Conservation (phyloP, 164 flowering plant genomes). For the Nymphaea colorata region DNA sequence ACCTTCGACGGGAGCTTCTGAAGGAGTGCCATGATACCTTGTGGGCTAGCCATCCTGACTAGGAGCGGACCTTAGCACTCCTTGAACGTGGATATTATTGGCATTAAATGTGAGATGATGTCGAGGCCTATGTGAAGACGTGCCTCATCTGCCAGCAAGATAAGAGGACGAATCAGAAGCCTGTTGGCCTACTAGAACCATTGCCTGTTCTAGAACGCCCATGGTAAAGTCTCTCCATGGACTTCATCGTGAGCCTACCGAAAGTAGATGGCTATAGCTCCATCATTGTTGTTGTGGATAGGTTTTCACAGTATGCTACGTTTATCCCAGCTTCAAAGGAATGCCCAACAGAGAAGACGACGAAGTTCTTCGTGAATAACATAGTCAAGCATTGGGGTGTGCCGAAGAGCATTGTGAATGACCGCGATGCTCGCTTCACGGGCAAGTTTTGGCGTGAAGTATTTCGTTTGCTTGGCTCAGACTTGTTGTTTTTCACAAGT, state of each 20-base stretch:
- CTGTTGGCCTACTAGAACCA: slow-evolving; percentile 4
- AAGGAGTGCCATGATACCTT: slow-evolving; percentile 1
- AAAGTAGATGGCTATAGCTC: not conserved
- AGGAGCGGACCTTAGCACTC: not conserved
- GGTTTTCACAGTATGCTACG: no score
- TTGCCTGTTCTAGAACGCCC: not conserved
- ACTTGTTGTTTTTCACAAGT: slow-evolving; percentile 1
- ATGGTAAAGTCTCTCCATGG: slow-evolving; percentile 3
- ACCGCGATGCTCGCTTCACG: not conserved
- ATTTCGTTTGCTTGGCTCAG: slow-evolving; percentile 1
- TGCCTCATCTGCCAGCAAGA: slow-evolving; percentile 2
- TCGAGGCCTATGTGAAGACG: not conserved
- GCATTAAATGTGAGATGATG: not conserved
- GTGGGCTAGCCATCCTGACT: slow-evolving; percentile 1
- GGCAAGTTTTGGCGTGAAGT: slow-evolving; percentile 1
- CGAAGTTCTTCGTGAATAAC: no score
- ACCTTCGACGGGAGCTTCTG: not conserved
- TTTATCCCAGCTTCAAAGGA: no score
- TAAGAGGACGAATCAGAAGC: not conserved
- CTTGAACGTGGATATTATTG: not conserved
- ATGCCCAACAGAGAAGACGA: no score
- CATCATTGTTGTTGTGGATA: not conserved
- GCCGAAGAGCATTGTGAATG: no score
- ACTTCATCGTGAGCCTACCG: slow-evolving; percentile 1
- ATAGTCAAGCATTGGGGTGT: no score